Base-by-base conservation (phyloP, 495 filamentous ascomycete genomes). In the Amniculicola lignicola region DNA sequence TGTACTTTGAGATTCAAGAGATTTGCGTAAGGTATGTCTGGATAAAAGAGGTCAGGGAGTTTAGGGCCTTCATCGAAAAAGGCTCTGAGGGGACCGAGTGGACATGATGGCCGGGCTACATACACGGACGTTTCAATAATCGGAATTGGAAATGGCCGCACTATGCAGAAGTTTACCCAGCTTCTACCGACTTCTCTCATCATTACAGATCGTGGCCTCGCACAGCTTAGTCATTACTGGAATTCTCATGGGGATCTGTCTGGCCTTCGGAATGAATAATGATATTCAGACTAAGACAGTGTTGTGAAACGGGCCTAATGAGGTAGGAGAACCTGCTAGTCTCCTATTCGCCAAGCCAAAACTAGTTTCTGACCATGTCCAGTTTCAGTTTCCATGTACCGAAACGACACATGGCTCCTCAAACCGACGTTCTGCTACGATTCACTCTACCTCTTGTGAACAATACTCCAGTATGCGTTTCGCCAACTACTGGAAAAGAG, bases 1-100 rank as follows among this genome's bases (percentile, higher is more conserved):
- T 73, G 24, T 72, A 62, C 43, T 75, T 70, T 38, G 70, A 73
- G 47, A 68, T 75, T 24, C 65, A 71, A 52, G 71, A 74, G 60
- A 47, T 75, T 40, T 70, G 72, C 9, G 68, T 73, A 14, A 61
- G 69, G 31, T 69, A 63, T 53, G 51, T 69, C 21, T 69, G 65
- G 65, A 51, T 69, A 5, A 66, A 58, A 28, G 67, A 69, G 40
- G 65, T 69, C 4, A 63, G 67, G 29, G 67, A 69, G 31, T 65
- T 67, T 31, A 58, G 57, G 28, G 31, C 40, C 10, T 59, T 45
- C 23, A 27, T 59, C 15, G 55, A 59, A 27, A 44, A 56, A 22
- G 53, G 53, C n/a, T n/a, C n/a, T n/a, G n/a, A 18, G 23, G n/a
- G 16, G 38, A n/a, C n/a, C n/a, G n/a, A n/a, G n/a, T n/a, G n/a